A percentile compares a stretch with the other conserved stretches of the same genome.
Evolutionary conservation across 164 flowering plant genomes (phyloP).

Genomic region (Tetrastigma voinierianum): DNA sequence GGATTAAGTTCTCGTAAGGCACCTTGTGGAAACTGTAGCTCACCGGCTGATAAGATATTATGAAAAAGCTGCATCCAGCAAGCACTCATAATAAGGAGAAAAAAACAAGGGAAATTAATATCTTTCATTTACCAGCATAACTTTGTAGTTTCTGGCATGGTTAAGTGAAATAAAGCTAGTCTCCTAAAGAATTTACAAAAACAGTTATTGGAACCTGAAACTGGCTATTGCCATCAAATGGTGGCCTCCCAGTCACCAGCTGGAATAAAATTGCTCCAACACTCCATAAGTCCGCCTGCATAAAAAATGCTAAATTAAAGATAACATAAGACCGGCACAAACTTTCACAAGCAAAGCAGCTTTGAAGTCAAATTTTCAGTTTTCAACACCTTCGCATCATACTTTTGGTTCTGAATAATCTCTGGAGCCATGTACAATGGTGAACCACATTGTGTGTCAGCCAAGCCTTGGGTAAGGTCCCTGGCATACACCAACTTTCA

Average conservation of each 20-base stretch:
- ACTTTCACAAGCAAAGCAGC: not conserved
- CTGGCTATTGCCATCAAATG: constrained; percentile 55
- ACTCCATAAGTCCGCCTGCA: constrained; percentile 78
- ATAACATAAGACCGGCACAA: not conserved
- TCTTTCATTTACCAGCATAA: not conserved
- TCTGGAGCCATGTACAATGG: constrained; percentile 79
- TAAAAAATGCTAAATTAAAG: not conserved
- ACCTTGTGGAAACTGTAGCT: constrained; percentile 49
- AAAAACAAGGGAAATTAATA: not conserved
- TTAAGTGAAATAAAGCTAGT: not conserved
- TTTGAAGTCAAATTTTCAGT: not conserved
- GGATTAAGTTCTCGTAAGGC: constrained; percentile 38
- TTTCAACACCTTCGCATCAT: constrained; percentile 58
- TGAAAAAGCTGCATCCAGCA: constrained; percentile 50
- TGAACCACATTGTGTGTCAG: constrained; percentile 68
- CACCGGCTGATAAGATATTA: constrained; percentile 46
- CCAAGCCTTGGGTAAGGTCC: constrained; percentile 49
- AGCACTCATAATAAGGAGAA: constrained; percentile 2
- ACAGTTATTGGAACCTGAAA: constrained; percentile 36
- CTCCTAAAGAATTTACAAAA: not conserved
- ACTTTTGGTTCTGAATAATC: constrained; percentile 51
- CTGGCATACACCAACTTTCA: constrained; percentile 20
- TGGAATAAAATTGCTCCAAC: constrained; percentile 65
- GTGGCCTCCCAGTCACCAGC: constrained; percentile 61
- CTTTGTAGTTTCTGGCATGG: not conserved